Percentiles rank a stretch among this genome's conserved stretches.
phyloP scores from a whole-genome alignment of 495 filamentous ascomycete genomes.

The Rostrohypoxylon terebratum region DNA sequence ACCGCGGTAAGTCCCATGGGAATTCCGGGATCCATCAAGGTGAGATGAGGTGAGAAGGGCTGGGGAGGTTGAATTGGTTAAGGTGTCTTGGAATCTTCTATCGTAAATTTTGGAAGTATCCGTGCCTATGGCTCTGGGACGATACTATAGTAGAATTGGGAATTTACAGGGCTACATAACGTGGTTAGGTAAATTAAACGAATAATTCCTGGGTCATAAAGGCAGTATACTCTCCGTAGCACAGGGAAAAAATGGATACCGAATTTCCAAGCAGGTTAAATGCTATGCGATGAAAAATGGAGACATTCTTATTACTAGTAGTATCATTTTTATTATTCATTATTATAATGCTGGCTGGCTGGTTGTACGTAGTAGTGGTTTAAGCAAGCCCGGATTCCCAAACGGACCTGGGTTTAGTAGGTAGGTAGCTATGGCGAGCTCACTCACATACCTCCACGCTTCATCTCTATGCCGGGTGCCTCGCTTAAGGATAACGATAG shows the following conservation, averaged over 20 bases:
- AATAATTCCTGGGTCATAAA: constrained; percentile 10
- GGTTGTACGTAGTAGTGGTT: too few species aligned
- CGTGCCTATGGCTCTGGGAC: constrained; percentile 45
- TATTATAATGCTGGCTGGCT: background rate
- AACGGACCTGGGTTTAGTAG: too few species aligned
- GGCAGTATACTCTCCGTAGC: constrained; percentile 18
- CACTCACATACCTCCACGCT: constrained; percentile 17
- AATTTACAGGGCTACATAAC: constrained; percentile 23
- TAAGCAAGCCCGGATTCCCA: background rate
- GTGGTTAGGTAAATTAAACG: constrained; percentile 41
- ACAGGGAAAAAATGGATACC: constrained; percentile 21
- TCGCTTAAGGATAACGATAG: constrained; percentile 44
- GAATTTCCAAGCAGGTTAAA: constrained; percentile 38
- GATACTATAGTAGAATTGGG: constrained; percentile 9
- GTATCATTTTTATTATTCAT: constrained; percentile 2
- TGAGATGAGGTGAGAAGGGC: constrained; percentile 17
- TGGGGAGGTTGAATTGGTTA: constrained; percentile 7
- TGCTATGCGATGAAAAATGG: constrained; percentile 35
- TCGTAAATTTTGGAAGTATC: constrained; percentile 43
- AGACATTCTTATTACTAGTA: constrained; percentile 34
- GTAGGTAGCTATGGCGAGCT: constrained; percentile 1
- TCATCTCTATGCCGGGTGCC: constrained; percentile 9
- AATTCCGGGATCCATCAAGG: constrained; percentile 22
- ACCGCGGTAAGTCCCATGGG: constrained; percentile 23
- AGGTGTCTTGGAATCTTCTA: constrained; percentile 43